A percentile compares a stretch with the other conserved stretches of the same genome.
Evolutionary conservation across 768 basidiomycete genomes (phyloP).

Genomic region (Phallus indusiatus): DNA sequence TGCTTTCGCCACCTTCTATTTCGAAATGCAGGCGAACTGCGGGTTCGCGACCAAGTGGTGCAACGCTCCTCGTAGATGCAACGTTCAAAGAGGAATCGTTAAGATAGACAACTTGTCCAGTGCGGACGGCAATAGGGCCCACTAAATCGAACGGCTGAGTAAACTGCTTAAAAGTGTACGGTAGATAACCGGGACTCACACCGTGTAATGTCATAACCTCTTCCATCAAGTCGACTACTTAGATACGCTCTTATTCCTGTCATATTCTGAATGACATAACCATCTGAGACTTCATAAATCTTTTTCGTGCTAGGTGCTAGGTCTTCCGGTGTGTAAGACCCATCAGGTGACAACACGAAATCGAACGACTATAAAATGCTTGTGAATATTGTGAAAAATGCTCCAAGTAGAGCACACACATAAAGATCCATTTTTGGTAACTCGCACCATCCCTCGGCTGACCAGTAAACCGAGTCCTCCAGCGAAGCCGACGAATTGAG

Average conservation of each 20-base stretch:
- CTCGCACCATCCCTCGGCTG: slow-evolving; percentile 66
- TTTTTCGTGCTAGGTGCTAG: slow-evolving; percentile 58
- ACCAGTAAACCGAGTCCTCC: slow-evolving; percentile 36
- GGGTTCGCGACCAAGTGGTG: slow-evolving; percentile 21
- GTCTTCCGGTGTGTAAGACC: slow-evolving; percentile 52
- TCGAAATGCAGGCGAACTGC: slow-evolving; percentile 55
- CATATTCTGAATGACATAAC: slow-evolving; percentile 68
- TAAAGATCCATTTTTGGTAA: slow-evolving; percentile 56
- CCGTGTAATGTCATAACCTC: slow-evolving; percentile 79
- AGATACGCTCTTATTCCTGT: slow-evolving; percentile 73
- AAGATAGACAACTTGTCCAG: slow-evolving; percentile 78
- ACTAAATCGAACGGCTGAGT: slow-evolving; percentile 33
- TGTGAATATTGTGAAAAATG: slow-evolving; percentile 2
- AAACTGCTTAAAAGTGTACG: slow-evolving; percentile 1
- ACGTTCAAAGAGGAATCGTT: slow-evolving; percentile 47
- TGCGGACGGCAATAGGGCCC: slow-evolving; percentile 69
- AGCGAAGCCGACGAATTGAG: slow-evolving; percentile 36
- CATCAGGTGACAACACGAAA: slow-evolving; percentile 63
- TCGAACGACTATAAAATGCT: slow-evolving; percentile 54
- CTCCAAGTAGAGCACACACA: slow-evolving; percentile 33
- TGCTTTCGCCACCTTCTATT: slow-evolving; percentile 40
- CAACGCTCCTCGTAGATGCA: slow-evolving; percentile 21
- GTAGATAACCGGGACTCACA: slow-evolving; percentile 35
- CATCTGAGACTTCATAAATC: slow-evolving; percentile 49
- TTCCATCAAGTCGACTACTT: slow-evolving; percentile 70